phyloP scores from a whole-genome alignment of 2,329 filamentous ascomycete species.

The Alternaria brassicicola region DNA sequence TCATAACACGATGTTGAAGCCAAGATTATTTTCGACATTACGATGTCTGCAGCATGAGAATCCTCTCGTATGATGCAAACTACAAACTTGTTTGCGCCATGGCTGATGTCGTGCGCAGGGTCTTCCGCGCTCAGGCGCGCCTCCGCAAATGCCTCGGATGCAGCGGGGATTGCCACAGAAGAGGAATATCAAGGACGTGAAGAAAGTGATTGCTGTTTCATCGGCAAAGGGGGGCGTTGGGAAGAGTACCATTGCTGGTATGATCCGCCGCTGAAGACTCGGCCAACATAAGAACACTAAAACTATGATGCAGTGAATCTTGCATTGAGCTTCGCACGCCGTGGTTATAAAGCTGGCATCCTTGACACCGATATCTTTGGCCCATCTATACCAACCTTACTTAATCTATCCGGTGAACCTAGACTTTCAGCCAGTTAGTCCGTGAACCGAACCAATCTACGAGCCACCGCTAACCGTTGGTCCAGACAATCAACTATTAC shows the following conservation, averaged over 20 bases:
- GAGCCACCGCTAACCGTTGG: constrained; percentile 9
- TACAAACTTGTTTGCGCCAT: no score
- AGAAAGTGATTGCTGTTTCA: constrained; percentile 93
- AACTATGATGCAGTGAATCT: constrained; percentile 67
- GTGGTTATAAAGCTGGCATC: constrained; percentile 82
- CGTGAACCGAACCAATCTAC: not conserved
- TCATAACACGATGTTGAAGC: constrained; percentile 47
- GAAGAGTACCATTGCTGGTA: constrained; percentile 90
- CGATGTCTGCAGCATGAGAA: constrained; percentile 75
- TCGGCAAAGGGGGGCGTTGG: constrained; percentile 98
- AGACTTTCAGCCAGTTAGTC: constrained; percentile 72
- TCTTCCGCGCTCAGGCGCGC: constrained; percentile 74
- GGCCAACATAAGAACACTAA: constrained; percentile 3
- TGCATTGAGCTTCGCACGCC: constrained; percentile 81
- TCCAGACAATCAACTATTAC: constrained; percentile 78
- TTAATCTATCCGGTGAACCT: constrained; percentile 81
- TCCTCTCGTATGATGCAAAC: constrained; percentile 74
- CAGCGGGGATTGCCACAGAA: constrained; percentile 82
- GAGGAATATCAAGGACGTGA: constrained; percentile 80
- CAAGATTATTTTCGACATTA: constrained; percentile 61
- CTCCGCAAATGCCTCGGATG: constrained; percentile 72
- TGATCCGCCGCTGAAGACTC: constrained; percentile 8
- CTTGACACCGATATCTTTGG: constrained; percentile 97
- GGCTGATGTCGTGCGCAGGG: constrained; percentile 62
- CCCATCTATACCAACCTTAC: constrained; percentile 87